Percentiles rank a stretch among this genome's conserved stretches.
phyloP scores from a whole-genome alignment of 1,284 basidiomycete species.

The Fomes fomentarius region DNA sequence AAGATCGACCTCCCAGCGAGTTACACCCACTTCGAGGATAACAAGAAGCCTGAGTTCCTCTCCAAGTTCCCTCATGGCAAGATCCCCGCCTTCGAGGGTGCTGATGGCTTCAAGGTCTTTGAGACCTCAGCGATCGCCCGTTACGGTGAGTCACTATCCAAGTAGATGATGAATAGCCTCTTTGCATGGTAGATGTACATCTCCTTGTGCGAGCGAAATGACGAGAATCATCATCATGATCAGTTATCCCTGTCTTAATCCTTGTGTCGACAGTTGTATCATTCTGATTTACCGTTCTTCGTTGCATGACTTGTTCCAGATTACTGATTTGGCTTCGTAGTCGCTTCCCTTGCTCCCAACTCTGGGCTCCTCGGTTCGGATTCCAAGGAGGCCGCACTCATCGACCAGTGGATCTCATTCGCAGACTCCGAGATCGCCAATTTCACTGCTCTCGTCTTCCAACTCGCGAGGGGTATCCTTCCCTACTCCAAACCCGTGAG shows the following conservation, averaged over 20 bases:
- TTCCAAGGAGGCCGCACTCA: conserved; percentile 57
- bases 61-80: conserved; percentile 84
- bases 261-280: conserved; percentile 37
- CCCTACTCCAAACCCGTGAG: conserved; percentile 71
- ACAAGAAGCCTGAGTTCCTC: conserved; percentile 79
- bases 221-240: conserved; percentile 43
- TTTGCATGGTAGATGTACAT: neutral
- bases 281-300: conserved; percentile 39
- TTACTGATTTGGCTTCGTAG: conserved; percentile 46
- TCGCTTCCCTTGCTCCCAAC: conserved; percentile 74
- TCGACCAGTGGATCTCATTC: conserved; percentile 73
- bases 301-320: neutral
- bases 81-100: conserved; percentile 81
- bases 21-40: conserved; percentile 74
- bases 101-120: conserved; percentile 81
- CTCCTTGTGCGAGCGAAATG: conserved; percentile 20
- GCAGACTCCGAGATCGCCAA: conserved; percentile 58
- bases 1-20: conserved; percentile 59
- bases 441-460: conserved; percentile 31
- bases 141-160: conserved; percentile 70
- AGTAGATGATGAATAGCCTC: conserved; percentile 25
- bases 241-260: conserved; percentile 73
- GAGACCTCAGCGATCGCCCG: conserved; percentile 85
- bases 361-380: conserved; percentile 62
- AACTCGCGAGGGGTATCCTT: conserved; percentile 44